Evolutionary conservation across 352 stramenopile species (phyloP).

Genomic region (Ophiocytium majus): DNA sequence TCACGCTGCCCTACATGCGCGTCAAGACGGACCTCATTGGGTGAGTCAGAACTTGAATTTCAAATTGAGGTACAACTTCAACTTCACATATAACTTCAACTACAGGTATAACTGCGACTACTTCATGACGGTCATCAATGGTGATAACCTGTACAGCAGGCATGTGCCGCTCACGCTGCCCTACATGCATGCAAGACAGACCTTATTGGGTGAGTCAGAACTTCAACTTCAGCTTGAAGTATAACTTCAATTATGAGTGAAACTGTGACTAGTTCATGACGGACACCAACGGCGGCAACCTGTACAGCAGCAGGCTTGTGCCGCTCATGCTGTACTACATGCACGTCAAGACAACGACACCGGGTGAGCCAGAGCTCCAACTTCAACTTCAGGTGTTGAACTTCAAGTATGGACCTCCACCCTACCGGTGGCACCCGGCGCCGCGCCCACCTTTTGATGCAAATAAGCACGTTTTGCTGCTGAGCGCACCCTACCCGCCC

Average conservation of each 20-base stretch:
- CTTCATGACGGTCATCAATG: slow-evolving; percentile 15
- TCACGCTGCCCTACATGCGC: slow-evolving; percentile 12
- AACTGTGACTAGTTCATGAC: slow-evolving; percentile 23
- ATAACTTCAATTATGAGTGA: too few relatives aligned
- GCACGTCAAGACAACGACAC: background rate
- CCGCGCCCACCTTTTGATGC: too few relatives aligned
- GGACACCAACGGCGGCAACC: slow-evolving; percentile 19
- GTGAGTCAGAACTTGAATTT: background rate
- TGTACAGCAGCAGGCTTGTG: slow-evolving; percentile 21
- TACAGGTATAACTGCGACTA: too few relatives aligned
- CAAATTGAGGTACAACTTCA: too few relatives aligned
- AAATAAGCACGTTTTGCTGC: too few relatives aligned
- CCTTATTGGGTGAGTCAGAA: slow-evolving; percentile 1
- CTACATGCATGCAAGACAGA: background rate
- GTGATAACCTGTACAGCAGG: slow-evolving; percentile 21
- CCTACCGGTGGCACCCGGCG: too few relatives aligned
- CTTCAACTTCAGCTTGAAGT: too few relatives aligned
- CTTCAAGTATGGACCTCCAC: too few relatives aligned
- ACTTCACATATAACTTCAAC: too few relatives aligned
- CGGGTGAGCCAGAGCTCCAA: background rate
- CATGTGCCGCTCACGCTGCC: background rate
- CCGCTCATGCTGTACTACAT: background rate
- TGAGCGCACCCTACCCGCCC: too few relatives aligned
- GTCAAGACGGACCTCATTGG: too few relatives aligned
- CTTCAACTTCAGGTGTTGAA: too few relatives aligned